phyloP scores from a whole-genome alignment of 1,284 basidiomycete genomes.

The Ustilago vetiveriae region DNA sequence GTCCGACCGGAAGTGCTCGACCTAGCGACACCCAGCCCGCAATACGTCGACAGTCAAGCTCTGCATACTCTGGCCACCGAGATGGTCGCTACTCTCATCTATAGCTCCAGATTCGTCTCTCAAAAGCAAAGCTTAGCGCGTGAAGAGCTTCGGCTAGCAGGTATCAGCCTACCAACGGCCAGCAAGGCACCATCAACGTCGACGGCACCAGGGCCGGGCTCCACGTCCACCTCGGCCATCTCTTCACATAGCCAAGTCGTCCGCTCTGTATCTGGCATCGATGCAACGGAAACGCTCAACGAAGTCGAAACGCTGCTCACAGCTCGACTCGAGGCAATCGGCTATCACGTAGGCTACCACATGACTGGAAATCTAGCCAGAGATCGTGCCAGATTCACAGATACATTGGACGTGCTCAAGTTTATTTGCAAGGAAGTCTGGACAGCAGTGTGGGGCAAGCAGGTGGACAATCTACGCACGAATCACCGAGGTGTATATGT shows the following conservation, averaged over 20 bases:
- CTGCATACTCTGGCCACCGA: slow-evolving; percentile 88
- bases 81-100: slow-evolving; percentile 68
- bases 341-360: slow-evolving; percentile 84
- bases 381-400: slow-evolving; percentile 78
- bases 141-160: slow-evolving; percentile 55
- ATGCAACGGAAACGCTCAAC: slow-evolving; percentile 39
- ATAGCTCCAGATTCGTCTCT: slow-evolving; percentile 58
- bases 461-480: slow-evolving; percentile 92
- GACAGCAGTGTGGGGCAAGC: slow-evolving; percentile 86
- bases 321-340: slow-evolving; percentile 80
- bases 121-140: slow-evolving; percentile 71
- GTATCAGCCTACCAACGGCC: slow-evolving; percentile 17
- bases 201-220: slow-evolving; percentile 1
- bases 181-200: background rate
- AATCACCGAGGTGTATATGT: slow-evolving; percentile 95
- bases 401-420: slow-evolving; percentile 89
- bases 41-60: slow-evolving; percentile 76
- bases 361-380: slow-evolving; percentile 82
- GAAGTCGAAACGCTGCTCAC: slow-evolving; percentile 77
- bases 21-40: slow-evolving; percentile 67
- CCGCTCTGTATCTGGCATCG: slow-evolving; percentile 48
- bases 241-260: slow-evolving; percentile 20
- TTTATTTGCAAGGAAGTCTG: slow-evolving; percentile 97
- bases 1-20: slow-evolving; percentile 55
- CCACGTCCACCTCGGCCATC: background rate